A percentile compares a stretch with the other conserved stretches of the same genome.
Evolutionary conservation across 768 basidiomycete species (phyloP).

Genomic region (Xerocomus brunneocitrinus): DNA sequence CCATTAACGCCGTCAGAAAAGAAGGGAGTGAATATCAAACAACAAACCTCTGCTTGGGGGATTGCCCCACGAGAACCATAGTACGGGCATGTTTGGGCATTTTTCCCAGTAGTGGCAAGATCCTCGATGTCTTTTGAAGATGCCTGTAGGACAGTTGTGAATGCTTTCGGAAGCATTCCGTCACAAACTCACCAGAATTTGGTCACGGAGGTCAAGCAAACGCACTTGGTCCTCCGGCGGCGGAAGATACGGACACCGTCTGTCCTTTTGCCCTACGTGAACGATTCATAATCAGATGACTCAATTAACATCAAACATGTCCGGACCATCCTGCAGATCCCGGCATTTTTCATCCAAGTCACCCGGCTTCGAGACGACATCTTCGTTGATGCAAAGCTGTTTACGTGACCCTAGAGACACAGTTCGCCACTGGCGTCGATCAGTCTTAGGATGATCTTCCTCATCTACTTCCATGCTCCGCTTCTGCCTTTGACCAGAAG

Average conservation of each 20-base stretch:
- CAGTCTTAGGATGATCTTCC: slow-evolving; percentile 22
- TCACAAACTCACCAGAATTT: slow-evolving; percentile 57
- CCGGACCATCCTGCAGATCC: slow-evolving; percentile 65
- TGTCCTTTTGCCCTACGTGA: slow-evolving; percentile 52
- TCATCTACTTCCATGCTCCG: slow-evolving; percentile 22
- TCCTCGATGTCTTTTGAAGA: slow-evolving; percentile 94
- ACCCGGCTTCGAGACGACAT: slow-evolving; percentile 52
- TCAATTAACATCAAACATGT: background rate
- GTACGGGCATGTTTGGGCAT: slow-evolving; percentile 79
- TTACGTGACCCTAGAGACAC: slow-evolving; percentile 89
- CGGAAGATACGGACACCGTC: slow-evolving; percentile 76
- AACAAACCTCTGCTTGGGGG: slow-evolving; percentile 77
- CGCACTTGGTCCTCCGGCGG: slow-evolving; percentile 57
- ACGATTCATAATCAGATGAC: slow-evolving; percentile 1
- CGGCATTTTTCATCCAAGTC: slow-evolving; percentile 89
- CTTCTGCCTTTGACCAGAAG: slow-evolving; percentile 12
- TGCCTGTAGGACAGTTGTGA: slow-evolving; percentile 46
- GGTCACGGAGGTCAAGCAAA: slow-evolving; percentile 83
- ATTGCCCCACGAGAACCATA: slow-evolving; percentile 88
- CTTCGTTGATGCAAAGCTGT: slow-evolving; percentile 90
- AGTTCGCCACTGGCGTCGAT: slow-evolving; percentile 42
- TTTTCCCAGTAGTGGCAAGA: slow-evolving; percentile 66
- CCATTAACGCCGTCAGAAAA: background rate
- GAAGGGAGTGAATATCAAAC: background rate
- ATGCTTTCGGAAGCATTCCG: background rate